phyloP scores from a whole-genome alignment of 352 stramenopile genomes.

The Pythium apleroticum region DNA sequence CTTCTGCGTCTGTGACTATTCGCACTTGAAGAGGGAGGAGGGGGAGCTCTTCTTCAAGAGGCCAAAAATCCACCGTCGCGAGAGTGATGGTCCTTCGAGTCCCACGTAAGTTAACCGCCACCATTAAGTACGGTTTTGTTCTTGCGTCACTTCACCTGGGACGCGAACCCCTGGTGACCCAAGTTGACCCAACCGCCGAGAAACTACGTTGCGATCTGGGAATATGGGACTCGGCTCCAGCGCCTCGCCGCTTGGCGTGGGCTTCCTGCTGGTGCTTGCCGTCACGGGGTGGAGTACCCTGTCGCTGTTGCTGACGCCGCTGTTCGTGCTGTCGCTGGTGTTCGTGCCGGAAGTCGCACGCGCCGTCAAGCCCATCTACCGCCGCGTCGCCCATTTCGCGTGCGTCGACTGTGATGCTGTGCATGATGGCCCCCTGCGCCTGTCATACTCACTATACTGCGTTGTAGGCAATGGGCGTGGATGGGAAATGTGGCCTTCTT shows the following conservation, averaged over 20 bases:
- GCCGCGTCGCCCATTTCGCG: constrained; percentile 53
- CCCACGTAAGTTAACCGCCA: too few species aligned
- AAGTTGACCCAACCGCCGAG: too few species aligned
- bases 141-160: constrained; percentile 1
- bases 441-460: not conserved
- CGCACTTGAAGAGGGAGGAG: not conserved
- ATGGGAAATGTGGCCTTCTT: constrained; percentile 71
- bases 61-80: too few species aligned
- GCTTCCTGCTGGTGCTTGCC: constrained; percentile 52
- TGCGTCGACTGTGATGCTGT: constrained; percentile 20
- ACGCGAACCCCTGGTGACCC: not conserved
- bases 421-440: not conserved
- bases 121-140: too few species aligned
- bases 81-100: too few species aligned
- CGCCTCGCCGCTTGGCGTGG: constrained; percentile 40
- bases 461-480: constrained; percentile 72
- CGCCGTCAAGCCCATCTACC: constrained; percentile 39
- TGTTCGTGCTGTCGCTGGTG: constrained; percentile 43
- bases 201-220: too few species aligned
- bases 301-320: constrained; percentile 56
- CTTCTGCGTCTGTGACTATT: not conserved
- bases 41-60: not conserved
- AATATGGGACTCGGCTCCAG: constrained; percentile 30
- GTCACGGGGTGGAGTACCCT: constrained; percentile 59
- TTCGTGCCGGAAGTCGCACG: constrained; percentile 22